A percentile compares a stretch with the other conserved stretches of the same genome.
phyloP scores from a whole-genome alignment of 257 asterid species.

The Fraxinus americana region DNA sequence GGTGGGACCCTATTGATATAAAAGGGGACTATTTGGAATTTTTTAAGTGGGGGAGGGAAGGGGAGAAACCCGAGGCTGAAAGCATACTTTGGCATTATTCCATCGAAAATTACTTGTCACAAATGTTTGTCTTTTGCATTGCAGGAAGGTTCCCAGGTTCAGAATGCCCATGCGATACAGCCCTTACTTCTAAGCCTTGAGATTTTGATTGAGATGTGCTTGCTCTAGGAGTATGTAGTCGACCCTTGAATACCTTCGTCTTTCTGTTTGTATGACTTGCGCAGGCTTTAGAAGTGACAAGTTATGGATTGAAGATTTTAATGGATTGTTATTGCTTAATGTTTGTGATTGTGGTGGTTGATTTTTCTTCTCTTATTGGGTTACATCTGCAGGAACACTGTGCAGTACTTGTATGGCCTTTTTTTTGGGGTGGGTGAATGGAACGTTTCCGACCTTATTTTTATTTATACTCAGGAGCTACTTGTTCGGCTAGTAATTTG shows the following conservation, averaged over 20 bases:
- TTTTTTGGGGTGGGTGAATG: no score
- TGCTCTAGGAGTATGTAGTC: no score
- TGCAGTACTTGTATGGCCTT: not conserved
- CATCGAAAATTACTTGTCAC: constrained; percentile 2
- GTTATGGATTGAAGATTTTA: constrained; percentile 22
- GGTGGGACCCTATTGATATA: not conserved
- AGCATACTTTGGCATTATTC: not conserved
- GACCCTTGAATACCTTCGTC: constrained; percentile 3
- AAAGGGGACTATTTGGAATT: no score
- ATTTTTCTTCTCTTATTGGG: not conserved
- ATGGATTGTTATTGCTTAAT: constrained; percentile 12
- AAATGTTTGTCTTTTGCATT: constrained; percentile 15
- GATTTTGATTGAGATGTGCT: constrained; percentile 2
- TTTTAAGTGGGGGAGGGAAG: no score
- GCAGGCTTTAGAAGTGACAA: constrained; percentile 18
- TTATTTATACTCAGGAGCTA: no score
- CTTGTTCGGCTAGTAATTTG: no score
- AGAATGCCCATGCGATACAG: constrained; percentile 66
- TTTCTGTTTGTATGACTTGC: not conserved
- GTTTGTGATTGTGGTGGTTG: constrained; percentile 7
- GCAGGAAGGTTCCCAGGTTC: constrained; percentile 72
- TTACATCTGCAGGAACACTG: not conserved
- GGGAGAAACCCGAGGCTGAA: not conserved
- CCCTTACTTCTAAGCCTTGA: constrained; percentile 55
- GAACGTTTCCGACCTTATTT: no score